Base-by-base conservation (phyloP, 306 rosid species). In the Trifolium dubium region DNA sequence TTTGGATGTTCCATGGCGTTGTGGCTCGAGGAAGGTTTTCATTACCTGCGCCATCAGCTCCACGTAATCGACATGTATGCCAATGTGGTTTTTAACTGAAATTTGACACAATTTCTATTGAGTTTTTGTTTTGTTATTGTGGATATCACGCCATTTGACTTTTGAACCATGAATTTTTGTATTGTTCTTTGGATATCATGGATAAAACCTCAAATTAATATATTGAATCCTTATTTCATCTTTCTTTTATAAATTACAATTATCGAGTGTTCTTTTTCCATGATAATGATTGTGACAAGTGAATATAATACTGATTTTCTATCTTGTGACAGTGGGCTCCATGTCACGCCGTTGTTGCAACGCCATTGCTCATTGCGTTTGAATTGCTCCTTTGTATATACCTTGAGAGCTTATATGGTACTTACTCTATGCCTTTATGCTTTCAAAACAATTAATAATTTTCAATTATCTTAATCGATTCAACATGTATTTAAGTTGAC, bases 11-110 rank as follows among this genome's bases (percentile, higher is more conserved):
- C 83, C 99, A 95, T 81, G 93, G 86, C 12, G 81, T 89, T 78
- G 98, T 88, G 79, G 89, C 99, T 73, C 93, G 99, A 60, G 99
- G 98, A 87, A 87, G 99, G 79, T 95, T 95, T 86, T 95, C 99
- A 75, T 76, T 95, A 77, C 99, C 98, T 46, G 99, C 99, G 0
- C 99, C 99, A 69, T 88, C 93, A 50, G 89, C 90, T 86, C 99
- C 99, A 1, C 99, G 89, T 65, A 92, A 88, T 80, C 97, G 93
- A 69, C 86, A 88, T 83, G 99, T 95, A 90, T 62, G 90, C 51
- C 54, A 63, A 74, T 39, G 14, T 43, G 44, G 74, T 64, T 66
- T 76, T 71, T 64, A 61, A 67, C 65, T 77, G 50, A 72, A 71
- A 39, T 64, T 63, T 55, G 23, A 62, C 50, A 69, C 35, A 28